Evolutionary conservation across 140 eudicot species (phyloP), one percentile per base, ranked within the genome.

Genomic region (Ambrosia hybrid): DNA sequence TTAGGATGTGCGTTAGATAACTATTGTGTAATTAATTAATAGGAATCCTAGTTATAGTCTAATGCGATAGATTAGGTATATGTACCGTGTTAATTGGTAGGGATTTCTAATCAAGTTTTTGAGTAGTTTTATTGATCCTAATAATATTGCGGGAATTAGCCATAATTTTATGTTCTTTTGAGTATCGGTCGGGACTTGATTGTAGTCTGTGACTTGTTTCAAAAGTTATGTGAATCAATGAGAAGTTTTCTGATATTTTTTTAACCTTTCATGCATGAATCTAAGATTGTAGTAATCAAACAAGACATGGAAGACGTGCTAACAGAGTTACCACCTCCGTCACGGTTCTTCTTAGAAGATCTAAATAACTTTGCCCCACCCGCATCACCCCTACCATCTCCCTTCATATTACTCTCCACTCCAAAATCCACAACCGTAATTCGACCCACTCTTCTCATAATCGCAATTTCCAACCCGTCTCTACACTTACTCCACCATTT

Each of bases 311-410:
- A 94, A 67, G 96, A 94, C 71, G 97, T 94, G 65, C 64, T 90
- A 85, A 94, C 99, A 53, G 99, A 90, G 34, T 56, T 85, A 59
- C 99, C 99, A 38, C 99, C 99, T 56, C 99, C 99, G 72, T 94
- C 99, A 30, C 88, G 99, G 60, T 88, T 94, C 79, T 84, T 90
- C 66, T 52, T 83, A 78, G 99, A 94, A 79, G 99, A 94, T 69
- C 91, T 94, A 34, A 88, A 94, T 73, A 94, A 84, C 86, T 94
- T 94, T 75, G 77, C 91, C 46, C 99, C 96, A 64, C 93, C 97
- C 34, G 69, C 94, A 39, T 79, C 87, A 70, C 78, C 87, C 53
- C 83, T 94, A 46, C 99, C 99, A 9, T 72, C 84, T n/a, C 97
- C 99, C 3, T 84, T 86, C 78, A 70, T 94, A 4, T 63, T 88